Base-by-base conservation (phyloP, 2,329 filamentous ascomycete species). In the Botryotinia globosa region DNA sequence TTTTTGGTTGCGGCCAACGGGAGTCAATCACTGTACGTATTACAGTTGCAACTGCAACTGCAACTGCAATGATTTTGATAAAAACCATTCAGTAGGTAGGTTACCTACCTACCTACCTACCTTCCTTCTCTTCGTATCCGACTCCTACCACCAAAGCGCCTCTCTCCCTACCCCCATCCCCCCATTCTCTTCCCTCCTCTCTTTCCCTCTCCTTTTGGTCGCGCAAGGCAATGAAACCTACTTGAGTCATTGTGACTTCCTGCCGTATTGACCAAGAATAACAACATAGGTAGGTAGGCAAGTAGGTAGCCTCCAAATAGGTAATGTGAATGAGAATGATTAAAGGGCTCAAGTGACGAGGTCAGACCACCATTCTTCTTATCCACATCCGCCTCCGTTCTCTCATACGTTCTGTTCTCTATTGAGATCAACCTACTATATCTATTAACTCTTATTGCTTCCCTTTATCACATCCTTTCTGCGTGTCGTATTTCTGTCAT, bases 291-390 rank as follows among this genome's bases (percentile, higher is more conserved):
- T 29, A 29, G 51, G 51, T 4, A 56, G 51, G 51, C 51, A 56
- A 18, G n/a, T 4, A 56, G n/a, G 51, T 4, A 56, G 14, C 12
- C 51, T 56, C 51, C 14, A 56, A 29, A 56, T 32, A 29, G 51
- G n/a, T 29, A 9, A 56, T 29, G 51, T 29, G 51, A 59, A 66
- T 66, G 62, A 71, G 51, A 59, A 66, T 66, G 62, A 71, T 51
- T 48, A 54, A 58, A 71, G n/a, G 37, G 25, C 63, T 61, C 63
- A 72, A 72, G 63, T 72, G 70, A 72, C 63, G 37, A 72, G 70
- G 70, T 72, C 70, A 72, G 62, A 59, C 39, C 54, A 29, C n/a
- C 10, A 37, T n/a, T 45, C 44, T 62, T 61, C 42, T 56, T 62
- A 61, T 42, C 25, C 34, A n/a, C 62, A 22, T 62, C 42, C 37